Percentiles rank a stretch among this genome's conserved stretches.
phyloP scores from a whole-genome alignment of 345 rosid species.

The Corchorus capsularis region DNA sequence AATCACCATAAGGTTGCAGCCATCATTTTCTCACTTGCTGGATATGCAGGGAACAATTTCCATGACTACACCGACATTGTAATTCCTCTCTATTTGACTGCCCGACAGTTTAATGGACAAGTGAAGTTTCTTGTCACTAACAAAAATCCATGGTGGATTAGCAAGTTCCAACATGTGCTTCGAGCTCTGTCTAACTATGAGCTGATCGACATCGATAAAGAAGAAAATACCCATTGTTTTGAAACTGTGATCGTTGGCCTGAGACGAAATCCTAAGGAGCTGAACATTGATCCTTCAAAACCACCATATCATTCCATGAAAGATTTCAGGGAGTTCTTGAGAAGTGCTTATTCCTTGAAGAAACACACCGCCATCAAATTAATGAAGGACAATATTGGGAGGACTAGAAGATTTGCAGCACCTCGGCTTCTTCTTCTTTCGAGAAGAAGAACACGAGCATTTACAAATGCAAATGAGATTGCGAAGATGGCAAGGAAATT shows the following conservation, averaged over 20 bases:
- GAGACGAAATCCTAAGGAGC: conserved; percentile 45
- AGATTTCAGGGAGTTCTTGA: conserved; percentile 53
- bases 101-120: conserved; percentile 50
- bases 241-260: conserved; percentile 56
- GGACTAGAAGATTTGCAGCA: conserved; percentile 3
- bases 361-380: conserved; percentile 38
- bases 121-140: conserved; percentile 64
- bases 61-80: conserved; percentile 77
- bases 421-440: conserved; percentile 64
- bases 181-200: conserved; percentile 53
- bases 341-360: conserved; percentile 49
- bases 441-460: conserved; percentile 56
- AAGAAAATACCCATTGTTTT: conserved; percentile 57
- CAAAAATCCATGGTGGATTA: conserved; percentile 44
- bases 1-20: conserved; percentile 57
- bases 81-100: conserved; percentile 60
- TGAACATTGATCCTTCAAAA: conserved; percentile 55
- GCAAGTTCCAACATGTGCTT: conserved; percentile 47
- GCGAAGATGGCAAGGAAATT: conserved; percentile 39
- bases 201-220: conserved; percentile 53
- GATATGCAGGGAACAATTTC: conserved; percentile 72
- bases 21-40: conserved; percentile 70
- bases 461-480: conserved; percentile 48
- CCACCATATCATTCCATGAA: conserved; percentile 49
- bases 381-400: conserved; percentile 20